Base-by-base conservation (phyloP, 2,329 filamentous ascomycete species). In the Fusarium tuaranense region DNA sequence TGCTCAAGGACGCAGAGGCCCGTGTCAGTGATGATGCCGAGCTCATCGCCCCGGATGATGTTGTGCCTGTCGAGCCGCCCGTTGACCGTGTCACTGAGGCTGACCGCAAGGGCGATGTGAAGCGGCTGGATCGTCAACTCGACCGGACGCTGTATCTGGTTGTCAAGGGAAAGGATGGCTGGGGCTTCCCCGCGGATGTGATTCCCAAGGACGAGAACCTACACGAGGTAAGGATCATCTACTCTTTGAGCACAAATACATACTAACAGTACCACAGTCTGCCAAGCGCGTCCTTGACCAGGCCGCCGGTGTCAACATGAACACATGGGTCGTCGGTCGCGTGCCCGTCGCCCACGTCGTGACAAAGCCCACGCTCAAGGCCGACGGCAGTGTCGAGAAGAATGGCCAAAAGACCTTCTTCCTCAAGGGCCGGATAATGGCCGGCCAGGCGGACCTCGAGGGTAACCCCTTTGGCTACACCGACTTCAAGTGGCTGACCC, bases 301-400 rank as follows among this genome's bases (percentile, higher is more conserved):
- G 78, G 88, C 94, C 5, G 95, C 93, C 12, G 97, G 97, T 68
- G 86, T 94, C 71, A 97, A 99, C 88, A 98, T 99, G 95, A 98
- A 98, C 87, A 98, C 95, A 65, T 99, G 97, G 95, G 91, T 98
- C 77, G 94, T 99, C 62, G 96, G 95, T 70, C 95, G 95, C 78
- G 93, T 93, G 68, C 97, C 97, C 13, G 90, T 98, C 68, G 96
- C 95, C 30, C 93, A 98, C 84, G 85, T 93, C 80, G 87, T 94
- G 76, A 86, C 86, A 71, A 85, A 90, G 72, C 88, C 88, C 77
- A 76, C 82, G 78, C 78, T 86, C 80, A 81, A 83, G 77, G 80
- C 83, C 76, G 84, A 88, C 80, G 82, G 82, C 55, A 79, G 81
- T 36, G 78, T 87, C 55, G 79, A 83, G 68, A 77, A 82, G 75